Evolutionary conservation across 805 yeast genomes (phyloP).

Genomic region (Pichia nakasei): DNA sequence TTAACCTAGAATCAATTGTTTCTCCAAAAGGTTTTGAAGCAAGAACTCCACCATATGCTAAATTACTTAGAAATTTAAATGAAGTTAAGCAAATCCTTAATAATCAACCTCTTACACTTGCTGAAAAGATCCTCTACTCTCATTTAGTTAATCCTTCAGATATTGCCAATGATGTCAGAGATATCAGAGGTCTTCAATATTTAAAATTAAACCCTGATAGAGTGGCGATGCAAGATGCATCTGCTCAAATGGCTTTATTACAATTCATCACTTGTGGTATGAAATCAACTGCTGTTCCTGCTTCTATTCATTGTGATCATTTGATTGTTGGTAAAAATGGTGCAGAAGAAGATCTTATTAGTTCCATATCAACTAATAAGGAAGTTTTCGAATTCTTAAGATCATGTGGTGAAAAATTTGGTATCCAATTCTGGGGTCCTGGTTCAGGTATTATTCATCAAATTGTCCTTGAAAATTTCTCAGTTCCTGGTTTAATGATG

Average conservation of each 20-base stretch:
- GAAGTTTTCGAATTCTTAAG: conserved; percentile 91
- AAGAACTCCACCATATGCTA: conserved; percentile 83
- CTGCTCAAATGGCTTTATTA: conserved; percentile 95
- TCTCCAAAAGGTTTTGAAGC: conserved; percentile 56
- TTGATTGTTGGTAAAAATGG: conserved; percentile 94
- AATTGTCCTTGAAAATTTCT: conserved; percentile 91
- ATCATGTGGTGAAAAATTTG: conserved; percentile 87
- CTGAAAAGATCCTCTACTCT: conserved; percentile 91
- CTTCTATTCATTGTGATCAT: conserved; percentile 96
- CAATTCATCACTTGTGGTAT: conserved; percentile 96
- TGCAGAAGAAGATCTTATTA: conserved; percentile 73
- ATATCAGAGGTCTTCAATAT: conserved; percentile 78
- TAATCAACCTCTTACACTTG: conserved; percentile 72
- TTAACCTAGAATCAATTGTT: conserved; percentile 15
- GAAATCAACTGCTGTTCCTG: conserved; percentile 87
- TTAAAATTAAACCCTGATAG: conserved; percentile 94
- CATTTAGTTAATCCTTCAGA: conserved; percentile 91
- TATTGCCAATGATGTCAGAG: conserved; percentile 41
- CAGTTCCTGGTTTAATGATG: conserved; percentile 95
- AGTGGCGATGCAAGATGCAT: conserved; percentile 98
- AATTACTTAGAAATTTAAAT: conserved; percentile 54
- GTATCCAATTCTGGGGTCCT: conserved; percentile 98
- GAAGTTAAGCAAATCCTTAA: conserved; percentile 27
- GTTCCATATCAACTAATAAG: conserved; percentile 82
- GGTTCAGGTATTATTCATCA: conserved; percentile 98